phyloP scores from a whole-genome alignment of 2,329 filamentous ascomycete species.

The Microsporum audouinii region DNA sequence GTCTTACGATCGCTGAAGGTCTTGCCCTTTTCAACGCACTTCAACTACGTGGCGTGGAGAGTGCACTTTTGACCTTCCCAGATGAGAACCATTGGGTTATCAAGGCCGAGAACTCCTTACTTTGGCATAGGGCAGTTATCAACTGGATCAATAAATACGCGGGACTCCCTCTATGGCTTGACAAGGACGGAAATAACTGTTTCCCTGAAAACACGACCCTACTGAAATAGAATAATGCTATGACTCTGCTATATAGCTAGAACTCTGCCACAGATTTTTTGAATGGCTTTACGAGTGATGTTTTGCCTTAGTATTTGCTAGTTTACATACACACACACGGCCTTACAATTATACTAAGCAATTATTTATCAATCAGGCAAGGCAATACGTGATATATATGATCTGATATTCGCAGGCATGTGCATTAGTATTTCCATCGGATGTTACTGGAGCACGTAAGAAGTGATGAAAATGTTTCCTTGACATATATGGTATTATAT shows the following conservation, averaged over 20 bases:
- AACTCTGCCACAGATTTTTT: not conserved
- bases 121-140: constrained; percentile 82
- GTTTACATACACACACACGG: too few relatives aligned
- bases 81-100: constrained; percentile 76
- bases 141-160: constrained; percentile 58
- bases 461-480: too few relatives aligned
- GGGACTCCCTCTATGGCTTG: constrained; percentile 23
- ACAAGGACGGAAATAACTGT: constrained; percentile 8
- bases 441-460: too few relatives aligned
- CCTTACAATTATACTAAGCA: too few relatives aligned
- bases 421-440: too few relatives aligned
- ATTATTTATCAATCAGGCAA: too few relatives aligned
- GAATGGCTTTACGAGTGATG: not conserved
- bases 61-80: constrained; percentile 68
- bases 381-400: too few relatives aligned
- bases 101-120: constrained; percentile 78
- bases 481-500: too few relatives aligned
- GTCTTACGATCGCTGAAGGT: constrained; percentile 74
- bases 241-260: not conserved
- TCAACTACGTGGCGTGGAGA: constrained; percentile 62
- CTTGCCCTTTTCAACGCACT: constrained; percentile 76
- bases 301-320: too few relatives aligned
- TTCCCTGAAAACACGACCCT: constrained; percentile 1
- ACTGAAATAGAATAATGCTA: not conserved
- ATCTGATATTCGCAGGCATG: too few relatives aligned